These are phyloP conservation scores for Penicillium soppii DNA, from an alignment of 495 filamentous ascomycete genomes.

Conservation along the genomic window DNA sequence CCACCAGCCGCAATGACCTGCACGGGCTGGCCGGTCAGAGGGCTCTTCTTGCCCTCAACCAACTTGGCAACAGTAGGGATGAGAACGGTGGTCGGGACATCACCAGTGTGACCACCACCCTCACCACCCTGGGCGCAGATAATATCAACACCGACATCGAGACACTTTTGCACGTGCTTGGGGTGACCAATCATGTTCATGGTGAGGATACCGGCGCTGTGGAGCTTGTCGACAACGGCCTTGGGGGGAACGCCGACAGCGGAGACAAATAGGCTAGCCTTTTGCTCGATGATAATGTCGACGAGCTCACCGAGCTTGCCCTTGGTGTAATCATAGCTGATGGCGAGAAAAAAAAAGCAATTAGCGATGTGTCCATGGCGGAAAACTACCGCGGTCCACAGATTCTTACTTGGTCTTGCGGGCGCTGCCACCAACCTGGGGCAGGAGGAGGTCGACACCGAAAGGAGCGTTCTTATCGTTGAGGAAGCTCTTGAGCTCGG, in stretches of 20 bases:
- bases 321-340: constrained; percentile 98
- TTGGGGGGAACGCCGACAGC: constrained; percentile 94
- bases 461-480: constrained; percentile 97
- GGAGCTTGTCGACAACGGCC: constrained; percentile 82
- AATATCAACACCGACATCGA: constrained; percentile 84
- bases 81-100: constrained; percentile 83
- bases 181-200: constrained; percentile 99
- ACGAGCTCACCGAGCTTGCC: constrained; percentile 92
- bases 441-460: constrained; percentile 91
- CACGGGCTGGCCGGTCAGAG: constrained; percentile 81
- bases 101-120: constrained; percentile 88
- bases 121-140: constrained; percentile 94
- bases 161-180: constrained; percentile 93
- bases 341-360: constrained; percentile 2
- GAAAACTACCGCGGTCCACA: neutral
- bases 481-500: constrained; percentile 87
- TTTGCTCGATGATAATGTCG: constrained; percentile 87
- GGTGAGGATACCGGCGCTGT: constrained; percentile 84
- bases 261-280: constrained; percentile 91
- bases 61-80: constrained; percentile 89
- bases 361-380: constrained; percentile 16
- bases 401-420: constrained; percentile 84
- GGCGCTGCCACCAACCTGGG: constrained; percentile 90
- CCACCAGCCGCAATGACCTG: constrained; percentile 93
- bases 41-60: constrained; percentile 76